A percentile compares a stretch with the other conserved stretches of the same genome.
These are phyloP conservation scores for Gleditsia sinensis DNA, from an alignment of 306 rosid species.

Conservation along the genomic window DNA sequence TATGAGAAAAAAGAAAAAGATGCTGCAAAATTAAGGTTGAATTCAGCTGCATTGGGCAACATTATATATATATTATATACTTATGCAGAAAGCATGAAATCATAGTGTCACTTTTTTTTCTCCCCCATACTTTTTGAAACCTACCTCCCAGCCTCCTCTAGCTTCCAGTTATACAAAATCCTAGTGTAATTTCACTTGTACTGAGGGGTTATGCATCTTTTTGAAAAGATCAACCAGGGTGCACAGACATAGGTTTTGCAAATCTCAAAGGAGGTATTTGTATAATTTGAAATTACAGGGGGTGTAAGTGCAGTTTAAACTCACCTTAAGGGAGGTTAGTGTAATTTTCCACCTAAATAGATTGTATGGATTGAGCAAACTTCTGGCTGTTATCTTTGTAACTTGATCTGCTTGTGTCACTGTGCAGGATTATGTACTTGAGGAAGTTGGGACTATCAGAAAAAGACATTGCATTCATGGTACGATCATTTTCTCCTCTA, in stretches of 20 bases:
- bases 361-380: slow-evolving; percentile 6
- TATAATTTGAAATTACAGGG: too few relatives aligned
- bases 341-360: background rate
- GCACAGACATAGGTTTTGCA: too few relatives aligned
- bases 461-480: slow-evolving; percentile 71
- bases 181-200: too few relatives aligned
- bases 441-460: slow-evolving; percentile 67
- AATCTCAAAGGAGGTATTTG: too few relatives aligned
- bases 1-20: slow-evolving; percentile 3
- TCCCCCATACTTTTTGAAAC: too few relatives aligned
- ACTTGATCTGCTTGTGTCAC: slow-evolving; percentile 23
- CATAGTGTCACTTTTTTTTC: too few relatives aligned
- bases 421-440: slow-evolving; percentile 67
- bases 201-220: too few relatives aligned
- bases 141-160: too few relatives aligned
- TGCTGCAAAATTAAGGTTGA: slow-evolving; percentile 7
- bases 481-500: slow-evolving; percentile 77
- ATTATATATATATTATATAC: background rate
- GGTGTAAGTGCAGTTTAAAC: too few relatives aligned
- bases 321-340: too few relatives aligned
- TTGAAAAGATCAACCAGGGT: too few relatives aligned
- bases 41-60: slow-evolving; percentile 20
- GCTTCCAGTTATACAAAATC: too few relatives aligned
- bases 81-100: slow-evolving; percentile 8
- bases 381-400: slow-evolving; percentile 28